Base-by-base conservation (phyloP, 2,329 filamentous ascomycete genomes). In the Huntiella omanensis region DNA sequence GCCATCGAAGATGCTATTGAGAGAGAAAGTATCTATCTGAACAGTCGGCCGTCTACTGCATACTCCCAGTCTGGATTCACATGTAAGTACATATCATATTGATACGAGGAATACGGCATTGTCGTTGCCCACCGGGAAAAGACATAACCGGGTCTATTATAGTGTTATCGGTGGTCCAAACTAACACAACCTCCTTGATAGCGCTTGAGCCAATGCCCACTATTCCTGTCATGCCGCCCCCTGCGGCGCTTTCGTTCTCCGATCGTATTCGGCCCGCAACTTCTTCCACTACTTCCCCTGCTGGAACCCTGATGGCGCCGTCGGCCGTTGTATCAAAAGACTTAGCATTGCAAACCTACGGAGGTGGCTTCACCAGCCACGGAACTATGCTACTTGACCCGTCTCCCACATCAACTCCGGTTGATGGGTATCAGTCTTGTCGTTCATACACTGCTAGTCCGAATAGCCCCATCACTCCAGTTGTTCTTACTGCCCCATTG, bases 1-100 rank as follows among this genome's bases (percentile, higher is more conserved):
- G 66, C 75, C 52, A 76, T 79, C 45, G 70, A 79, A 45, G 66
- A 71, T 43, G 62, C 73, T 16, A 67, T 76, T 17, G 71, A 77
- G 61, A 67, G 72, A 49, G 71, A 75, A 58, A 78, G 70, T 56
- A 58, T 75, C 33, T 77, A 73, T 51, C 52, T 64, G 13, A 61
- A 55, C 49, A 73, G 69, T 56, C 65, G 71, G 42, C 70, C 71
- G 32, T 69, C 69, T 37, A 75, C 68, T 35, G 60, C 65, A 15
- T 60, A 67, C 50, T 70, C 66, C 16, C 55, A 60, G 53, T 55
- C 39, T 13, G 44, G 48, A 10, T 45, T 45, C 12, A 42, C 43
- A 46, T 56, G 59, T 61, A 49, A 51, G 58, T 54, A 11, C 42
- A 13, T n/a, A 28, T n/a, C 4, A 38, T 17, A 4, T 42, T 47